Evolutionary conservation across 2,329 filamentous ascomycete species (phyloP).

Genomic region (Aureobasidium subglaciale): DNA sequence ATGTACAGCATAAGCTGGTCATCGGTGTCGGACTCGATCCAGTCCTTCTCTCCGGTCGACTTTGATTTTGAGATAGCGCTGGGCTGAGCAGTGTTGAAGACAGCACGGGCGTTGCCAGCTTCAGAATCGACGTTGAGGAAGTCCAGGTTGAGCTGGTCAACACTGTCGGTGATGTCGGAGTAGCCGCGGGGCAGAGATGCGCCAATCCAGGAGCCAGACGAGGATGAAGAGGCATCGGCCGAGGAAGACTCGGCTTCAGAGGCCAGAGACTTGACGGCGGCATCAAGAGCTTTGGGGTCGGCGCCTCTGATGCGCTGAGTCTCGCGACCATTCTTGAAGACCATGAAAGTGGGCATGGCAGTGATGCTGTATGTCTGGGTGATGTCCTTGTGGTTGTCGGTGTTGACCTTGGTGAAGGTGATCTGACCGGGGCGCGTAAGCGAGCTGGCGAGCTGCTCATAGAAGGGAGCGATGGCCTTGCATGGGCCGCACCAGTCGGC

Average conservation of each 20-base stretch:
- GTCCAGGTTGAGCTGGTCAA: conserved; percentile 74
- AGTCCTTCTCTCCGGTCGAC: conserved; percentile 57
- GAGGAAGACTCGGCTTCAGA: conserved; percentile 25
- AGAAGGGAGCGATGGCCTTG: conserved; percentile 75
- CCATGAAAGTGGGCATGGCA: conserved; percentile 83
- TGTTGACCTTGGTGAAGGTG: conserved; percentile 83
- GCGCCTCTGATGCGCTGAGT: conserved; percentile 50
- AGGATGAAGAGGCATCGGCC: conserved; percentile 30
- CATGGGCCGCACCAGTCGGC: conserved; percentile 82
- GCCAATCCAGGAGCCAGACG: conserved; percentile 60
- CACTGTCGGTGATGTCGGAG: conserved; percentile 70
- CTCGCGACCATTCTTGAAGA: conserved; percentile 43
- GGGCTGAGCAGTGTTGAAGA: conserved; percentile 67
- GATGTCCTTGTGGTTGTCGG: conserved; percentile 67
- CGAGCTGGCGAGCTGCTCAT: conserved; percentile 65
- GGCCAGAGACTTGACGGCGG: conserved; percentile 63
- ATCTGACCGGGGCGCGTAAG: conserved; percentile 66
- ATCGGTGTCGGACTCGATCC: conserved; percentile 93
- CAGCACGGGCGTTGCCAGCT: conserved; percentile 61
- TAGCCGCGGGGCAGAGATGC: conserved; percentile 73
- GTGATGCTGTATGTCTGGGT: conserved; percentile 66
- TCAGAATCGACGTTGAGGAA: conserved; percentile 79
- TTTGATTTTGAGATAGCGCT: conserved; percentile 55
- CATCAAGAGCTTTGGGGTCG: conserved; percentile 62
- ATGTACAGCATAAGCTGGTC: conserved; percentile 92